Evolutionary conservation across 495 filamentous ascomycete species (phyloP).

Genomic region (Daldinia decipiens): DNA sequence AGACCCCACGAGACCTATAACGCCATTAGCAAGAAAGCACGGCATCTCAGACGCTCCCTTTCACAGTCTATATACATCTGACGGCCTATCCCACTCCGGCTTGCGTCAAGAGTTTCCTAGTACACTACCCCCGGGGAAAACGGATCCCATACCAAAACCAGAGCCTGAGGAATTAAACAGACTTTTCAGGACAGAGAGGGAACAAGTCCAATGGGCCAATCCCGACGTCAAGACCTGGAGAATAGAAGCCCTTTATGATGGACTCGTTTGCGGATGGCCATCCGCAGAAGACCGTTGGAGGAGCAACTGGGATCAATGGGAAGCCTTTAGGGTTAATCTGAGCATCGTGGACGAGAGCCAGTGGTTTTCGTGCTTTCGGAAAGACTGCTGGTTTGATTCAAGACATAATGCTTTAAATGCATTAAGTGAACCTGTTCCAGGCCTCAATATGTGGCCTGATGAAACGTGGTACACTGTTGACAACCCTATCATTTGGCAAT

Average conservation of each 20-base stretch:
- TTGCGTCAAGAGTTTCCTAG: not conserved
- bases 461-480: conserved; percentile 23
- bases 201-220: not conserved
- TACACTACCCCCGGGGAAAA: not conserved
- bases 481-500: conserved; percentile 16
- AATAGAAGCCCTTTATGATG: not conserved
- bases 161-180: not conserved
- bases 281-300: not conserved
- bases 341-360: not conserved
- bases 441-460: not conserved
- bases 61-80: not conserved
- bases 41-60: not conserved
- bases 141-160: not conserved
- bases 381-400: conserved; percentile 10
- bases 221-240: conserved; percentile 1
- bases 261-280: conserved; percentile 4
- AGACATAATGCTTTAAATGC: conserved; percentile 4
- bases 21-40: conserved; percentile 4
- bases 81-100: conserved; percentile 13
- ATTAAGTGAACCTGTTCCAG: conserved; percentile 8
- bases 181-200: conserved; percentile 5
- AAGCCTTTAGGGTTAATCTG: not conserved
- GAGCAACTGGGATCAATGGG: conserved; percentile 12
- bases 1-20: conserved; percentile 6
- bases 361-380: conserved; percentile 18